Evolutionary conservation across 2,329 filamentous ascomycete species (phyloP).

Genomic region (Xylariales sp.): DNA sequence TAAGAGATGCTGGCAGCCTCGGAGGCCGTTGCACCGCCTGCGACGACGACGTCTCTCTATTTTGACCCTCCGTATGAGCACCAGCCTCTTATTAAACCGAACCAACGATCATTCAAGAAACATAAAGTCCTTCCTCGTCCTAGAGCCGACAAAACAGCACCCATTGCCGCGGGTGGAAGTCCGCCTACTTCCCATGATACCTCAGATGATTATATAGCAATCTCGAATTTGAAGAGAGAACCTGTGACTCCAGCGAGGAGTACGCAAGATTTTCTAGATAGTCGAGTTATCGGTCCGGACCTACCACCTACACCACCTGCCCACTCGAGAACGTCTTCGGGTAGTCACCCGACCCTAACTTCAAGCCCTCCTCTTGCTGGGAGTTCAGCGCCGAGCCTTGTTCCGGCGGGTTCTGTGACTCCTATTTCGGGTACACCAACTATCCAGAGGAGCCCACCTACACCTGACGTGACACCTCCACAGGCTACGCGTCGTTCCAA

Average conservation of each 20-base stretch:
- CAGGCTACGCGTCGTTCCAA: slow-evolving; percentile 59
- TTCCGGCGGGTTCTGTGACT: slow-evolving; percentile 53
- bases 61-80: slow-evolving; percentile 47
- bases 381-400: slow-evolving; percentile 52
- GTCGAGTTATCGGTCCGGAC: slow-evolving; percentile 59
- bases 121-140: slow-evolving; percentile 56
- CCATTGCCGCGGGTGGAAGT: slow-evolving; percentile 27
- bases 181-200: slow-evolving; percentile 44
- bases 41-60: slow-evolving; percentile 46
- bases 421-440: slow-evolving; percentile 68
- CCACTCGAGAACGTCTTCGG: slow-evolving; percentile 68
- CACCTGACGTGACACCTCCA: slow-evolving; percentile 80
- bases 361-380: slow-evolving; percentile 57
- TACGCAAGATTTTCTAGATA: slow-evolving; percentile 55
- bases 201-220: slow-evolving; percentile 48
- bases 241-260: slow-evolving; percentile 55
- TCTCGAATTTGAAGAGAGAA: slow-evolving; percentile 47
- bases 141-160: slow-evolving; percentile 43
- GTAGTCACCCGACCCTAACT: slow-evolving; percentile 58
- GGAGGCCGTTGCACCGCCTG: slow-evolving; percentile 45
- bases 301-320: slow-evolving; percentile 73
- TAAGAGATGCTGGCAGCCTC: slow-evolving; percentile 48
- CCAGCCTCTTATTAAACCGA: slow-evolving; percentile 43
- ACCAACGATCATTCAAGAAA: slow-evolving; percentile 51
- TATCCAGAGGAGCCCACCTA: slow-evolving; percentile 75